Conservation (phyloP, 148 eudicot genomes). For the Fagopyrum tataricum region DNA sequence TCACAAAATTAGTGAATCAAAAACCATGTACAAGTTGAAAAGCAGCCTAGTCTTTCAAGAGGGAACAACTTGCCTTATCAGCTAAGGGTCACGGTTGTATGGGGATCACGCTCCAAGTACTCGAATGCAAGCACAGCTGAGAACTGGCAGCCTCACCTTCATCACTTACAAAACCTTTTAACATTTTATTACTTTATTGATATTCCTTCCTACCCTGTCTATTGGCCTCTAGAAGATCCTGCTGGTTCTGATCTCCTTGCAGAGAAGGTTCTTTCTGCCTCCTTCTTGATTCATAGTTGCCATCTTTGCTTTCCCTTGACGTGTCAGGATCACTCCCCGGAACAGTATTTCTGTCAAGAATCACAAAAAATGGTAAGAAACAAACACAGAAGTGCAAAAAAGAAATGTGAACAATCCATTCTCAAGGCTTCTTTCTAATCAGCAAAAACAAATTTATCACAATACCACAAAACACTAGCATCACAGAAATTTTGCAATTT, state of each 20-base stretch:
- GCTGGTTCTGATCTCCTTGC: slow-evolving; percentile 9
- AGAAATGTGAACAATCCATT: not conserved
- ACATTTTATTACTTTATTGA: slow-evolving; percentile 32
- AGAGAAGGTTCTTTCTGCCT: slow-evolving; percentile 21
- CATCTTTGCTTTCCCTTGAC: slow-evolving; percentile 65
- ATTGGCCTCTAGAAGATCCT: slow-evolving; percentile 25
- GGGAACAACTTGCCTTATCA: slow-evolving; percentile 55
- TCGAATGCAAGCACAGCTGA: slow-evolving; percentile 54
- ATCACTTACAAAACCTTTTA: slow-evolving; percentile 39
- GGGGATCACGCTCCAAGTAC: slow-evolving; percentile 66
- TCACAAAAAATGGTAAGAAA: not conserved
- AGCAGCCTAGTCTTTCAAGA: not conserved
- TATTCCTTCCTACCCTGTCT: slow-evolving; percentile 38
- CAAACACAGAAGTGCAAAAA: not conserved
- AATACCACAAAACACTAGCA: not conserved
- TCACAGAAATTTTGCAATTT: not conserved
- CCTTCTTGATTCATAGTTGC: slow-evolving; percentile 40
- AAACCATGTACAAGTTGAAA: not conserved
- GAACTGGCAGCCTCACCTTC: slow-evolving; percentile 54
- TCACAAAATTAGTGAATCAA: not conserved
- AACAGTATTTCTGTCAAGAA: slow-evolving; percentile 48
- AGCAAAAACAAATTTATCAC: not conserved
- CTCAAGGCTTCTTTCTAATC: not conserved
- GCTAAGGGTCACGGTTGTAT: slow-evolving; percentile 76
- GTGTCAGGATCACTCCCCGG: slow-evolving; percentile 79